These are phyloP conservation scores for Emericellopsis terricola DNA, from an alignment of 495 filamentous ascomycete genomes.

Conservation along the genomic window DNA sequence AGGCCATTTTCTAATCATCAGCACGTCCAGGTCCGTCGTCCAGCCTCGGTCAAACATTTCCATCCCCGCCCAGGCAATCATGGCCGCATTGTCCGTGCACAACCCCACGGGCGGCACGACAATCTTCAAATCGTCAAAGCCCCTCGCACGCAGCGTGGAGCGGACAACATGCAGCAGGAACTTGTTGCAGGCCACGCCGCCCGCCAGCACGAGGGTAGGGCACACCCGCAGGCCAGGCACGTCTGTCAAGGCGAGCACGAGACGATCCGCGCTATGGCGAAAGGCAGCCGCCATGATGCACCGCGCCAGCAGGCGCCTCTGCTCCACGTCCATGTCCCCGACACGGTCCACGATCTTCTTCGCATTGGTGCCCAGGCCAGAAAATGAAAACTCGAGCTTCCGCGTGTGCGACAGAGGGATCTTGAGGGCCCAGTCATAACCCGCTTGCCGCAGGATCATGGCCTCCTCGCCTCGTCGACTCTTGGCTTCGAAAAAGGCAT, in stretches of 20 bases:
- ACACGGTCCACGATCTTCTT: conserved; percentile 11
- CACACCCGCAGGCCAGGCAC: conserved; percentile 8
- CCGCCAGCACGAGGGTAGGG: conserved; percentile 57
- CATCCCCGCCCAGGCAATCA: conserved; percentile 88
- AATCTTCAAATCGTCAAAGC: conserved; percentile 42
- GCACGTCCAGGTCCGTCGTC: conserved; percentile 36
- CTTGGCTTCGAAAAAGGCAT: conserved; percentile 29
- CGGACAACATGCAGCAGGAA: conserved; percentile 56
- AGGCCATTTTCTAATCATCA: conserved; percentile 56
- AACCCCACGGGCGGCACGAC: conserved; percentile 53
- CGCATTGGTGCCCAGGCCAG: conserved; percentile 15
- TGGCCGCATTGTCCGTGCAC: conserved; percentile 94
- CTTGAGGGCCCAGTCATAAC: conserved; percentile 12
- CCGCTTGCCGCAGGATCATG: conserved; percentile 12
- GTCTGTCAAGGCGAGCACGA: conserved; percentile 42
- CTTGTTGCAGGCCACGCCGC: conserved; percentile 72
- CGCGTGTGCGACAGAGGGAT: conserved; percentile 13
- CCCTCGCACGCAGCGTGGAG: conserved; percentile 40
- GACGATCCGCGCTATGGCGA: conserved; percentile 63
- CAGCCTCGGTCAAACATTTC: conserved; percentile 83
- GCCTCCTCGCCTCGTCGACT: conserved; percentile 36
- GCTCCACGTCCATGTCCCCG: conserved; percentile 15
- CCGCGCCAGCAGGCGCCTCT: conserved; percentile 46
- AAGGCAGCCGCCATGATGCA: conserved; percentile 66
- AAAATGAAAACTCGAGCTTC: conserved; percentile 19